Conservation (phyloP, 208 protist genomes). For the Jaenimonas drosophilae region DNA sequence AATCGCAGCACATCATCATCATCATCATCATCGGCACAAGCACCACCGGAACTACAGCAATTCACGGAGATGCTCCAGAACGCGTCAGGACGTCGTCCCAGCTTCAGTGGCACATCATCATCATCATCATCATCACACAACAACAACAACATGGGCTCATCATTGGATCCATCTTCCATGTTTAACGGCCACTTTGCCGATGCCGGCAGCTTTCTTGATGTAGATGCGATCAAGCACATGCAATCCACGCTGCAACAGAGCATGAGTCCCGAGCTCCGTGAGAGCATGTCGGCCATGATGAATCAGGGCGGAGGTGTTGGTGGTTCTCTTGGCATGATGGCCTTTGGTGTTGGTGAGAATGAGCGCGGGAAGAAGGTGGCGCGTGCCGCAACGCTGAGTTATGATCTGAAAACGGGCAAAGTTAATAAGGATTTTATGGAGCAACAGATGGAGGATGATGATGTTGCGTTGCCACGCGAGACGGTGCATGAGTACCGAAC, state of each 20-base stretch:
- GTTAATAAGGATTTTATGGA: conserved; percentile 85
- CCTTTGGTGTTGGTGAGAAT: conserved; percentile 84
- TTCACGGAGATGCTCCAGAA: no score
- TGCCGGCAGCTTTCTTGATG: conserved; percentile 47
- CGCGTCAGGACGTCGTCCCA: no score
- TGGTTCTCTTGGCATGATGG: conserved; percentile 79
- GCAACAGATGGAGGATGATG: conserved; percentile 81
- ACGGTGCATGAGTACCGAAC: conserved; percentile 71
- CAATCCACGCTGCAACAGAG: conserved; percentile 44
- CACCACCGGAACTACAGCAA: no score
- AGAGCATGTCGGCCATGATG: conserved; percentile 76
- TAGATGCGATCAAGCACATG: conserved; percentile 44
- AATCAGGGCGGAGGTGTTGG: conserved; percentile 39
- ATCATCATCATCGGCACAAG: no score
- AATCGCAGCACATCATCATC: no score
- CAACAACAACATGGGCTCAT: no score
- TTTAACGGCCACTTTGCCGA: conserved; percentile 66
- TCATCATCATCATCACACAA: no score
- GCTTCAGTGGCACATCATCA: no score
- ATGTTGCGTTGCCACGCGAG: conserved; percentile 64
- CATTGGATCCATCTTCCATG: no score
- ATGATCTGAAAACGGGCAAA: conserved; percentile 69
- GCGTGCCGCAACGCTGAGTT: conserved; percentile 55
- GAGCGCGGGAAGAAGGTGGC: conserved; percentile 88
- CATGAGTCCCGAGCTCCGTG: conserved; percentile 77